Conservation (phyloP, 106 monocot species). For the Allium cepa region DNA sequence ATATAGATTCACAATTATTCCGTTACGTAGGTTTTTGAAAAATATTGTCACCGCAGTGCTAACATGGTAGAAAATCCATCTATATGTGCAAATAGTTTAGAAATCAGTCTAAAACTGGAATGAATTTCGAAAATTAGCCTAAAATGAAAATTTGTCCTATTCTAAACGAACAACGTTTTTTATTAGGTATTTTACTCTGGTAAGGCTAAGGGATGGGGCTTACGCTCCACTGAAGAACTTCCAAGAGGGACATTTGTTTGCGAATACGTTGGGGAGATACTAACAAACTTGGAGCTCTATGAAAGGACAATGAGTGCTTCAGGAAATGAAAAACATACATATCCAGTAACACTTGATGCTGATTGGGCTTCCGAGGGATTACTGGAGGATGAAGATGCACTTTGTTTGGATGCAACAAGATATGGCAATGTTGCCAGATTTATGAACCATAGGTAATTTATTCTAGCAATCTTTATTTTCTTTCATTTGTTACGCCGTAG, state of each 20-base stretch:
- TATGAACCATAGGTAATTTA: constrained; percentile 80
- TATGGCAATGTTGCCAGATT: constrained; percentile 92
- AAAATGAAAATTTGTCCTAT: too few species aligned
- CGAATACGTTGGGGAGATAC: constrained; percentile 82
- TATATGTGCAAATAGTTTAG: too few species aligned
- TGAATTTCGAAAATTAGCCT: too few species aligned
- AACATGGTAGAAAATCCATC: too few species aligned
- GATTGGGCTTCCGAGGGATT: constrained; percentile 84
- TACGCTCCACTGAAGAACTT: constrained; percentile 52
- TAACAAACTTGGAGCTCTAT: constrained; percentile 84
- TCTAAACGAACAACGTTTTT: too few species aligned
- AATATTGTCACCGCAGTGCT: too few species aligned
- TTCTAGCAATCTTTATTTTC: constrained; percentile 2
- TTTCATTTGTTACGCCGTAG: neutral
- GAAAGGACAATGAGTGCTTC: constrained; percentile 42
- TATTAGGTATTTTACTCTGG: constrained; percentile 58
- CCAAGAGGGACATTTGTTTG: constrained; percentile 83
- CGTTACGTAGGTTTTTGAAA: too few species aligned
- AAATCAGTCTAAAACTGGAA: too few species aligned
- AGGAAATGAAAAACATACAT: constrained; percentile 55
- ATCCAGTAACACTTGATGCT: constrained; percentile 78
- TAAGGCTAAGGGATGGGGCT: constrained; percentile 77
- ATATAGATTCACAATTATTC: too few species aligned
- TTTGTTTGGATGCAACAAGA: constrained; percentile 88
- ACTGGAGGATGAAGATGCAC: constrained; percentile 87